Percentiles rank a stretch among this genome's conserved stretches.
phyloP scores from a whole-genome alignment of 192 early-diverging fungal species.

The Lobosporangium transversale region DNA sequence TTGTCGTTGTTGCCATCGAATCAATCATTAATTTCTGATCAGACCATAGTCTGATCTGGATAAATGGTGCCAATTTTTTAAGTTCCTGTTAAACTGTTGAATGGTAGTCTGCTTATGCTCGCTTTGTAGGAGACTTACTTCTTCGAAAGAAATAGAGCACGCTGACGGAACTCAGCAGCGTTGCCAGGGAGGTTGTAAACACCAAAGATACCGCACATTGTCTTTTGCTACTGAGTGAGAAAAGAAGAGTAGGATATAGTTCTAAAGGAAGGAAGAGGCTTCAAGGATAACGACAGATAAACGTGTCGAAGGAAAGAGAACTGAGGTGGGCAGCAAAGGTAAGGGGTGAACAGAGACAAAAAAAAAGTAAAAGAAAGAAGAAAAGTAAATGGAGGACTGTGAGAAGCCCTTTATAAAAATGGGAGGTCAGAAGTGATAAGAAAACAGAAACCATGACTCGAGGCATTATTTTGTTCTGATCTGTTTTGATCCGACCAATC shows the following conservation, averaged over 20 bases:
- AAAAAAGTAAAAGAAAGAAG: not conserved
- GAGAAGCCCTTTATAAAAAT: not conserved
- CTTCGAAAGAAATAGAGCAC: constrained; percentile 88
- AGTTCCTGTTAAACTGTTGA: not conserved
- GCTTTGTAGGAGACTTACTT: constrained; percentile 62
- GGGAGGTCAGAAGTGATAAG: constrained; percentile 1
- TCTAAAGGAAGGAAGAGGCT: not conserved
- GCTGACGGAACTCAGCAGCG: constrained; percentile 77
- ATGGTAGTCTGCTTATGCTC: not conserved
- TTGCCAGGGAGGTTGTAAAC: constrained; percentile 89
- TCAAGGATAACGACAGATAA: not conserved
- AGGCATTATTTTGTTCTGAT: not conserved
- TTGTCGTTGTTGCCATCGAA: not conserved
- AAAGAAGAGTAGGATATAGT: not conserved
- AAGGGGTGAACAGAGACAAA: not conserved
- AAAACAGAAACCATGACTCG: constrained; percentile 11
- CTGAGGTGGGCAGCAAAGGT: not conserved
- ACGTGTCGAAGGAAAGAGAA: not conserved
- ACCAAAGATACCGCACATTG: constrained; percentile 99
- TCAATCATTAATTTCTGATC: no score
- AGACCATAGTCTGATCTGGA: no score
- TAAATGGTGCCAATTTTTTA: not conserved
- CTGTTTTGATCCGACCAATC: not conserved
- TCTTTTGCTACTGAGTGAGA: constrained; percentile 51
- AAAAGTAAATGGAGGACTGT: not conserved